These are phyloP conservation scores for Ustilago hordei DNA, from an alignment of 1,284 basidiomycete species.

Conservation along the genomic window DNA sequence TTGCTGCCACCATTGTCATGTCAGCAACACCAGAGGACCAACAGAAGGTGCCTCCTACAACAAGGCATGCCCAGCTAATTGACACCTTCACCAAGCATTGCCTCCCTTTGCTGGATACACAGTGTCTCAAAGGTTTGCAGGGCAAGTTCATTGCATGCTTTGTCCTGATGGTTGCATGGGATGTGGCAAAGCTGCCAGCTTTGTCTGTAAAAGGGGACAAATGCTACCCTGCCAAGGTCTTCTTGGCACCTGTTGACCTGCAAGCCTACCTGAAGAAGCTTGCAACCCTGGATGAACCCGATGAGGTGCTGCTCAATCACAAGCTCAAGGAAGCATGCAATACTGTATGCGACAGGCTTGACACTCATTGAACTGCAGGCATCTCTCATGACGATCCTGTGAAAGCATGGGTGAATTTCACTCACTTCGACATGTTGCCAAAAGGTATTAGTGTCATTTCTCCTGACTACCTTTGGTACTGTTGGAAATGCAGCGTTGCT, in stretches of 20 bases:
- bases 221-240: background rate
- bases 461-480: slow-evolving; percentile 22
- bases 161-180: slow-evolving; percentile 15
- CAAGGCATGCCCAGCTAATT: slow-evolving; percentile 4
- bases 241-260: background rate
- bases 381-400: background rate
- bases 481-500: slow-evolving; percentile 27
- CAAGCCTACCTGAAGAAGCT: background rate
- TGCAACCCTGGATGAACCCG: background rate
- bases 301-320: background rate
- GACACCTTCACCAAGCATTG: slow-evolving; percentile 3
- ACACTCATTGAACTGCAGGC: background rate
- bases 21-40: background rate
- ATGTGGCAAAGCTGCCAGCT: slow-evolving; percentile 7
- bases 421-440: slow-evolving; percentile 12
- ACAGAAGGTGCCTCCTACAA: background rate
- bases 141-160: slow-evolving; percentile 20
- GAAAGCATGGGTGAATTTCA: slow-evolving; percentile 14
- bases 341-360: background rate
- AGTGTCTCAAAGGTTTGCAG: slow-evolving; percentile 14
- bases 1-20: slow-evolving; percentile 23
- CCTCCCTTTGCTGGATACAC: background rate
- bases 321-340: background rate
- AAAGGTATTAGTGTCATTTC: background rate
- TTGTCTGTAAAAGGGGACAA: background rate